Evolutionary conservation across 805 yeast species (phyloP), one percentile per base, ranked within the genome.

Genomic region (Suhomyces faveliae): DNA sequence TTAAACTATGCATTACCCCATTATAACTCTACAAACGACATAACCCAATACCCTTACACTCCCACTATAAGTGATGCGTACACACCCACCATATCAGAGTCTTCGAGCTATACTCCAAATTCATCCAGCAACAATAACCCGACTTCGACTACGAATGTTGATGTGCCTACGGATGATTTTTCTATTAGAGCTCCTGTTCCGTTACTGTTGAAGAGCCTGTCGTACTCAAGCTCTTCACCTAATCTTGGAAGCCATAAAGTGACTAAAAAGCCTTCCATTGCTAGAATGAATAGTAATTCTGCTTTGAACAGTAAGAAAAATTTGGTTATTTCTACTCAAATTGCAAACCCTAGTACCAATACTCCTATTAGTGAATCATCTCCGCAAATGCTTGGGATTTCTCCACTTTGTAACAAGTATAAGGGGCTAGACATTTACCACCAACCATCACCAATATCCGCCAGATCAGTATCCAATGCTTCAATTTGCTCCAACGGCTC

Each of bases 381-480:
- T 21, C 51, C 52, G 2, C 56, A 25, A 7, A 33, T 33, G 35
- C 40, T 52, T 29, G 61, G 59, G 5, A 45, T 54, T 35, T 56
- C 62, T 39, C 66, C 63, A 5, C 46, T 58, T 25, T 51, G 56
- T 43, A 58, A 53, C 45, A 57, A 54, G 45, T 58, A 59, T 43
- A 54, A 55, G 43, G 55, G 55, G n/a, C 42, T 55, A 46, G 60
- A 60, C 11, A 35, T 49, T 17, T 47, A 49, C 47, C 53, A 47
- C 23, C 51, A 45, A 13, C 48, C 51, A 7, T 48, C 56, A 11
- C 53, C 53, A 10, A 41, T 45, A 12, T 40, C 47, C 9, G 46
- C 49, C 11, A 35, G 56, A 20, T 53, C 56, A 5, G 35, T 47
- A 17, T 53, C 56, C 22, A 52, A 52, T 42, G 49, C 49, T 13